Evolutionary conservation across 345 rosid species (phyloP).

Genomic region (Lumnitzera littorea): DNA sequence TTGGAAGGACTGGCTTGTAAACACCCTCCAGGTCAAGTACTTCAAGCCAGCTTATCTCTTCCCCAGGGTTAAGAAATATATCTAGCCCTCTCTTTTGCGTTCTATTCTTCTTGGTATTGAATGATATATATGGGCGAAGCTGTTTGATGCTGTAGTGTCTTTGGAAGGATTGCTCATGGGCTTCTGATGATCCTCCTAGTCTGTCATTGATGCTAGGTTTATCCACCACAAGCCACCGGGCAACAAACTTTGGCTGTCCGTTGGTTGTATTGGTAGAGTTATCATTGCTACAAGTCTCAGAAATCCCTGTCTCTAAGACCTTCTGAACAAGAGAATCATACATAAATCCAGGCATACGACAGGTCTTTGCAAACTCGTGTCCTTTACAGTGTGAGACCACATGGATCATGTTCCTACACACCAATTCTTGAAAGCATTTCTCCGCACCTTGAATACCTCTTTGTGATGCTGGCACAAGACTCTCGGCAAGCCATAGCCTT

Average conservation of each 20-base stretch:
- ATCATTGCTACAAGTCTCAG: not conserved
- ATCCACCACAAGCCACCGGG: not conserved
- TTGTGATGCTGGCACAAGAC: not conserved
- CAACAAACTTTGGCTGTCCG: not conserved
- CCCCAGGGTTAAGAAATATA: conserved; percentile 3
- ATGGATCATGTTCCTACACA: conserved; percentile 12
- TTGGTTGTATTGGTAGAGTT: not conserved
- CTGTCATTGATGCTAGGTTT: no score
- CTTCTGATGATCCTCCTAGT: not conserved
- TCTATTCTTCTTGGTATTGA: conserved; percentile 7
- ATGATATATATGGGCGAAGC: conserved; percentile 18
- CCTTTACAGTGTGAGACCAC: conserved; percentile 8
- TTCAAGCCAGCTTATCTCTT: conserved; percentile 5
- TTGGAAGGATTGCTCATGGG: not conserved
- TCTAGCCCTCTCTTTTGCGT: conserved; percentile 14
- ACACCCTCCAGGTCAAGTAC: conserved; percentile 29
- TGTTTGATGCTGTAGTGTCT: not conserved
- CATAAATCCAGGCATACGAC: conserved; percentile 4
- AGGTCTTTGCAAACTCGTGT: conserved; percentile 19
- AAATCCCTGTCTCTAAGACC: not conserved
- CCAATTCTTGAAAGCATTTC: conserved; percentile 7
- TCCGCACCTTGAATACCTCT: conserved; percentile 1
- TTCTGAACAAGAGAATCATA: conserved; percentile 9
- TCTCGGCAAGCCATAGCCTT: conserved; percentile 30
- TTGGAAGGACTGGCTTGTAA: conserved; percentile 23